Base-by-base conservation (phyloP, 2,329 filamentous ascomycete species). In the Aureobasidium uvarum region DNA sequence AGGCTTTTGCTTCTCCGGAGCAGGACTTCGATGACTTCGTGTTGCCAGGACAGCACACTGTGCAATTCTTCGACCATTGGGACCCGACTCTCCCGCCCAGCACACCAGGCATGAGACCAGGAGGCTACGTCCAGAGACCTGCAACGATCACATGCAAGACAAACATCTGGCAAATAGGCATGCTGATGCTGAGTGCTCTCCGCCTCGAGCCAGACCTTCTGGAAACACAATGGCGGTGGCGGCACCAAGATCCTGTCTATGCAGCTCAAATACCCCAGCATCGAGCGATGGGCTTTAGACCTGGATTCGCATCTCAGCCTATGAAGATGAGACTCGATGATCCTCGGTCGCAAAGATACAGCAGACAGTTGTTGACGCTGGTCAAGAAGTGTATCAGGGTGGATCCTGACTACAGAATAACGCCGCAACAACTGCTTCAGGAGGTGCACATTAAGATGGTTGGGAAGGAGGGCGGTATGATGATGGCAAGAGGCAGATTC, bases 161-260 rank as follows among this genome's bases (percentile, higher is more conserved):
- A 6, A 64, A 56, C 20, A 48, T 56, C 8, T 64, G 36, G 23
- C 50, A 56, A 28, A 36, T 64, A 7, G 62, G 62, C 3, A 38
- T 64, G 51, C 28, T 64, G 7, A 64, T 64, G 41, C 14, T 33
- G 16, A 31, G 23, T 46, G 59, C 59, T 8, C 23, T 62, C 1
- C 43, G 46, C 16, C 33, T 41, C 20, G 58, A 62, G 18, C 11
- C 16, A 3, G 3, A 20, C 1, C 20, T 50, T 1, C n/a, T 25
- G 10, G 58, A 62, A 38, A 48, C 45, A 1, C n/a, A 25, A 33
- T 62, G 43, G 43, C 43, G 58, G 3, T 6, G 43, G 43, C 43
- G 58, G 2, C 5, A 25, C 14, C 25, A 31, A 10, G 31, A 33
- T 2, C 28, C 58, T 2, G 28, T 10, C 3, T 62, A 39, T 13